Conservation (phyloP, 257 asterid genomes). For the Solanum tacnaense region DNA sequence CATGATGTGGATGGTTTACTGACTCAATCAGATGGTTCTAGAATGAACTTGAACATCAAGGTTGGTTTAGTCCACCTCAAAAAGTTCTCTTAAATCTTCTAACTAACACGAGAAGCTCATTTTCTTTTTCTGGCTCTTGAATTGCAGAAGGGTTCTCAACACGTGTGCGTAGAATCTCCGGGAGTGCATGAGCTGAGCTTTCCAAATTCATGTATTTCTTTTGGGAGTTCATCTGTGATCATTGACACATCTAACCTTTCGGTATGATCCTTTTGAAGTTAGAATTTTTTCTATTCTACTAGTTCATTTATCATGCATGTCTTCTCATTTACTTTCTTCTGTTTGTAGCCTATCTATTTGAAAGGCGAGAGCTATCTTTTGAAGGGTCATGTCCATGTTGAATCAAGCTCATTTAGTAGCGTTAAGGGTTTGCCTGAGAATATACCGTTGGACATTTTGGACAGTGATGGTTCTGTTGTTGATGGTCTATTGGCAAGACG, state of each 20-base stretch:
- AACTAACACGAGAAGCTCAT: conserved; percentile 8
- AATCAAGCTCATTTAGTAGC: conserved; percentile 18
- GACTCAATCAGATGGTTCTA: conserved; percentile 48
- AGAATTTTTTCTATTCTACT: background rate
- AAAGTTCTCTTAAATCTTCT: background rate
- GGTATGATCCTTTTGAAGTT: conserved; percentile 31
- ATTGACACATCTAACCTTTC: conserved; percentile 59
- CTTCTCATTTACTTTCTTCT: conserved; percentile 13
- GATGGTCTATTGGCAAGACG: conserved; percentile 42
- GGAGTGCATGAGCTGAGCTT: conserved; percentile 92
- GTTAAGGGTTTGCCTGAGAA: conserved; percentile 38
- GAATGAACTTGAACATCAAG: conserved; percentile 56
- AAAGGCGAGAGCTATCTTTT: conserved; percentile 84
- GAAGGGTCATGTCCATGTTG: conserved; percentile 58
- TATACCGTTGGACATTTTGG: conserved; percentile 52
- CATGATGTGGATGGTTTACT: conserved; percentile 76
- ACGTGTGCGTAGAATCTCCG: conserved; percentile 64
- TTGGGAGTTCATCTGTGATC: conserved; percentile 58
- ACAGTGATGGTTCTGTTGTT: conserved; percentile 37
- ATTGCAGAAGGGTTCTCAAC: conserved; percentile 86
- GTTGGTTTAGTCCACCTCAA: conserved; percentile 21
- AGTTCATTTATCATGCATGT: background rate
- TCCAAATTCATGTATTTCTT: conserved; percentile 66
- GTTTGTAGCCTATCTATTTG: conserved; percentile 65
- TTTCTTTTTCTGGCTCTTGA: conserved; percentile 3